These are phyloP conservation scores for Spizellomyces punctatus DNA, from an alignment of 192 early-diverging fungal genomes.

Conservation along the genomic window DNA sequence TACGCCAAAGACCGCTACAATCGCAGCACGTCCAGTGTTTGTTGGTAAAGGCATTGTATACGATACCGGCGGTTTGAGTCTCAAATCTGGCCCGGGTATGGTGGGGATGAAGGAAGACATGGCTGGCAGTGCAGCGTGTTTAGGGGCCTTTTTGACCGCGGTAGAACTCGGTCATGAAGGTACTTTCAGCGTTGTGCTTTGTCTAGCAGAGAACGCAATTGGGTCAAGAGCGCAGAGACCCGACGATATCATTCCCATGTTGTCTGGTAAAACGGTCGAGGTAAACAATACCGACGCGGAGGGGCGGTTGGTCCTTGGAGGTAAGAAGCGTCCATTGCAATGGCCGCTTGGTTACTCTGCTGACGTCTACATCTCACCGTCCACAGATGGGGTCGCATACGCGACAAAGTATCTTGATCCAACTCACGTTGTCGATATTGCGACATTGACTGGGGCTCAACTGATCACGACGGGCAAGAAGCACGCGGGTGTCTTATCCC, in stretches of 20 bases:
- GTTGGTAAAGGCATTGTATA: slow-evolving; percentile 65
- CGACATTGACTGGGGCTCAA: slow-evolving; percentile 59
- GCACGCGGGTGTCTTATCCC: slow-evolving; percentile 50
- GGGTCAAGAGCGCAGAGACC: slow-evolving; percentile 30
- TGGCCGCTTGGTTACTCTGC: neutral
- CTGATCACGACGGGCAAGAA: slow-evolving; percentile 50
- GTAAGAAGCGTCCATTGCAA: neutral
- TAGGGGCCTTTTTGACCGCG: slow-evolving; percentile 49
- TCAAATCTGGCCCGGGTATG: slow-evolving; percentile 44
- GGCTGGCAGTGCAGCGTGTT: slow-evolving; percentile 54
- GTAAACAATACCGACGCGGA: slow-evolving; percentile 60
- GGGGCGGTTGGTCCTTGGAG: slow-evolving; percentile 15
- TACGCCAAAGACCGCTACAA: slow-evolving; percentile 34
- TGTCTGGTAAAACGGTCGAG: slow-evolving; percentile 59
- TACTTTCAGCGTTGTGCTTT: slow-evolving; percentile 37
- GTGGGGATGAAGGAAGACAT: slow-evolving; percentile 55
- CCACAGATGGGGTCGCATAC: slow-evolving; percentile 52
- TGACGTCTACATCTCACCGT: slow-evolving; percentile 34
- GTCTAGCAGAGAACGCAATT: slow-evolving; percentile 58
- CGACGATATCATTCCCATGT: slow-evolving; percentile 50
- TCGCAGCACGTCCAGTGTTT: slow-evolving; percentile 33
- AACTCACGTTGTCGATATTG: slow-evolving; percentile 54
- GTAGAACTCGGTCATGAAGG: slow-evolving; percentile 36
- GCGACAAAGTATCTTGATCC: slow-evolving; percentile 49
- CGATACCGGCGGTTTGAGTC: slow-evolving; percentile 45